Evolutionary conservation across 2,329 filamentous ascomycete genomes (phyloP), one percentile per base, ranked within the genome.

Genomic region (Didymella arachidicola): DNA sequence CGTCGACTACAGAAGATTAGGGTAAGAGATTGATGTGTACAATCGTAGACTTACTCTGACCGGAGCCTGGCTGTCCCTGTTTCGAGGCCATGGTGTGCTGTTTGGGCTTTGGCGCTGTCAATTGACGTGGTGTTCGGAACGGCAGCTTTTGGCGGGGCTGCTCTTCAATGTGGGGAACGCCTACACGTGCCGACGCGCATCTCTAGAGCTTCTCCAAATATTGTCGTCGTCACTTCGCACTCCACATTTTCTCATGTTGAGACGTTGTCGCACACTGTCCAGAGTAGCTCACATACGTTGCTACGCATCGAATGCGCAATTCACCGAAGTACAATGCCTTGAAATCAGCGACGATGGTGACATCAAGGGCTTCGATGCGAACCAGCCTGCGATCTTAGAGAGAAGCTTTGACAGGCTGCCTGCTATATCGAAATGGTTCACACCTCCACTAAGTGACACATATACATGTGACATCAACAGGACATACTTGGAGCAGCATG

Each of bases 1-100:
- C 83, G 74, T 91, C 87, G 67, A 91, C 76, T 78, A 52, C 19
- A 46, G 41, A 19, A 38, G 67, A 57, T 67, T 44, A 49, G 43
- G 1, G 14, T n/a, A 32, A 34, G 36, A 27, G 6, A 19, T 4
- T 1, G 8, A 10, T 8, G 48, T 22, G 25, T 3, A 2, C 5
- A 2, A 18, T 4, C 10, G 2, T 2, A n/a, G 25, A 62, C 59
- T 32, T 69, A 76, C 73, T 72, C 62, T 75, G 70, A 16, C 70
- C 68, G 27, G 56, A 61, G 56, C 62, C 70, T 59, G 67, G 61
- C 61, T 70, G 68, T 22, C 61, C 61, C 61, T 71, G 69, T 60
- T 68, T 69, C 3, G 71, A 67, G 11, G 67, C 64, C 68, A 71
- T 73, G 26, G 36, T 61, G 53, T 53, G 50, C 36, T 34, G 55